Base-by-base conservation (phyloP, 495 filamentous ascomycete species). In the Talaromyces adpressus region DNA sequence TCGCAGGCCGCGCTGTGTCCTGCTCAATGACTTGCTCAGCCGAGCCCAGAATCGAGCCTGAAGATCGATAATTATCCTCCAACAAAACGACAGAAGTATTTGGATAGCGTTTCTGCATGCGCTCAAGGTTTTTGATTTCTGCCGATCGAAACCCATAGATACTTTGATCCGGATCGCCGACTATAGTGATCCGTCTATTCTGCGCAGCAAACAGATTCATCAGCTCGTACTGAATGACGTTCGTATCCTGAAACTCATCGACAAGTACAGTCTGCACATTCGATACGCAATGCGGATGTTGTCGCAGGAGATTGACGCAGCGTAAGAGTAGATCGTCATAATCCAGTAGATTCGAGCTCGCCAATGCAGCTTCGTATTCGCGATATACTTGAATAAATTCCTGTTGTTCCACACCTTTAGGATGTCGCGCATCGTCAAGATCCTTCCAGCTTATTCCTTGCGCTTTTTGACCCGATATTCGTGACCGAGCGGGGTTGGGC, bases 131-230 rank as follows among this genome's bases (percentile, higher is more conserved):
- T 71, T 89, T 85, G 66, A 95, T 93, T 74, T 99, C 94, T 22
- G 95, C 95, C 4, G 91, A 93, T n/a, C 95, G 88, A 79, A 96
- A 99, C 5, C 93, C 91, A 70, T 99, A 99, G 59, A 99, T 99
- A 67, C 93, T 97, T 70, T 99, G 95, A 71, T 99, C 94, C 7
- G 95, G 95, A 70, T 99, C 94, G 14, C 95, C 94, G 16, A 99
- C 95, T 57, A 97, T 91, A 9, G 94, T 98, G 63, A 99, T 92
- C 18, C 87, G 80, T 61, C 85, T 84, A 53, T 83, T 79, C 36
- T 78, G 71, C 25, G 89, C 82, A 16, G 94, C 92, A 67, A 99
- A 89, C 5, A 96, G 83, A 57, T 86, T 88, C 93, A 97, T 97
- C 54, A 99, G 75, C 59, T 98, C 91, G 67, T 95, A 99, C 73